A percentile compares a stretch with the other conserved stretches of the same genome.
phyloP scores from a whole-genome alignment of 2,329 filamentous ascomycete genomes.

The Fusarium miscanthi region DNA sequence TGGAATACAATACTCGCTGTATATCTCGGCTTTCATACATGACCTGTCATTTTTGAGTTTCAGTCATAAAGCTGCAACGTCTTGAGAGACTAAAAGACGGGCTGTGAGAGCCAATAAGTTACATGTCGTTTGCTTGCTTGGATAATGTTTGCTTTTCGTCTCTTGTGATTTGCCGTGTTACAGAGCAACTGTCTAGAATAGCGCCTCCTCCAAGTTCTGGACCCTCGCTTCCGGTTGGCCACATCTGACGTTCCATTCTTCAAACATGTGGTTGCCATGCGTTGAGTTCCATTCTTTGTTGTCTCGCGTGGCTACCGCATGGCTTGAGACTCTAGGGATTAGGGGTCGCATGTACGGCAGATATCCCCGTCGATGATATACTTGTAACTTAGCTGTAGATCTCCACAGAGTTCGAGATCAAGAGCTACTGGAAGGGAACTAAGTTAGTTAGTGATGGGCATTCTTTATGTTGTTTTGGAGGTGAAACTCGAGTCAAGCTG shows the following conservation, averaged over 20 bases:
- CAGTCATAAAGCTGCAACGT: background rate
- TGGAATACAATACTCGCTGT: background rate
- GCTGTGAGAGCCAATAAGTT: background rate
- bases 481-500: conserved; percentile 5
- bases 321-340: background rate
- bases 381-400: background rate
- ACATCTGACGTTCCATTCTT: conserved; percentile 28
- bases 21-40: background rate
- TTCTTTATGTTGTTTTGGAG: background rate
- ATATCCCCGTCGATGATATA: background rate
- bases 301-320: conserved; percentile 19
- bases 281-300: conserved; percentile 15
- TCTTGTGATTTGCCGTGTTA: background rate
- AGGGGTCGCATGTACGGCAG: background rate
- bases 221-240: conserved; percentile 24
- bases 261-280: conserved; percentile 30
- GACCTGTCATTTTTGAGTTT: background rate
- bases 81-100: background rate
- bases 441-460: background rate
- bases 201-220: conserved; percentile 16
- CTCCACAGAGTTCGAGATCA: background rate
- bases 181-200: conserved; percentile 7
- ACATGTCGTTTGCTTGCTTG: background rate
- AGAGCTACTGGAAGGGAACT: conserved; percentile 6
- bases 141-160: background rate